Percentiles rank a stretch among this genome's conserved stretches.
Conservation (phyloP, 1,284 basidiomycete genomes). For the Sporisorium exsertum region DNA sequence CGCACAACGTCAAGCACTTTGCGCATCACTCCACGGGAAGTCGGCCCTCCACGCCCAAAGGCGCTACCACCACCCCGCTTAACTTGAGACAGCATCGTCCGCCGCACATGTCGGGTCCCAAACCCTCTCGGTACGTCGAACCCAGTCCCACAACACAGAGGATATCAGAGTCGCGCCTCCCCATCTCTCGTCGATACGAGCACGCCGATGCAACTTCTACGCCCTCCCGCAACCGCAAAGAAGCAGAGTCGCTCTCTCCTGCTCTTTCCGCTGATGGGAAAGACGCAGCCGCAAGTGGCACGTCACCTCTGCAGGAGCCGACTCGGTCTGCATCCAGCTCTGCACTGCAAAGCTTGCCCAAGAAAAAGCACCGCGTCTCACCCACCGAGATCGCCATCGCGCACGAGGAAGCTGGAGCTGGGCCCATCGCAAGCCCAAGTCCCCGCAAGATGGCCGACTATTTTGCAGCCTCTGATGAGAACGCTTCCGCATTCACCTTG, state of each 20-base stretch:
- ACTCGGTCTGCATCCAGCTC: not conserved
- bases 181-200: conserved; percentile 7
- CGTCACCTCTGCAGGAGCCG: conserved; percentile 22
- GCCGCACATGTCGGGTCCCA: conserved; percentile 37
- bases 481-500: not conserved
- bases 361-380: conserved; percentile 50
- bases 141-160: conserved; percentile 41
- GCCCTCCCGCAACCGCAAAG: conserved; percentile 17
- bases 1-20: conserved; percentile 32
- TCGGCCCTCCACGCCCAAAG: conserved; percentile 32
- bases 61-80: conserved; percentile 26
- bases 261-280: no score
- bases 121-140: conserved; percentile 30
- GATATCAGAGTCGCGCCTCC: conserved; percentile 23
- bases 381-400: conserved; percentile 47
- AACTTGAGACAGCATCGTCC: conserved; percentile 42
- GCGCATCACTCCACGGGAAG: conserved; percentile 26
- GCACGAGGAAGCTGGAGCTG: conserved; percentile 50
- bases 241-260: not conserved
- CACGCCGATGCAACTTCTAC: conserved; percentile 3
- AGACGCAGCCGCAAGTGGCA: not conserved
- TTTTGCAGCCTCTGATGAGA: conserved; percentile 13
- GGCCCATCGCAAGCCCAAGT: conserved; percentile 41
- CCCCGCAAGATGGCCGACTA: conserved; percentile 45
- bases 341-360: conserved; percentile 39